A percentile compares a stretch with the other conserved stretches of the same genome.
Conservation (phyloP, 2,329 filamentous ascomycete species). For the Trichoderma sp. region DNA sequence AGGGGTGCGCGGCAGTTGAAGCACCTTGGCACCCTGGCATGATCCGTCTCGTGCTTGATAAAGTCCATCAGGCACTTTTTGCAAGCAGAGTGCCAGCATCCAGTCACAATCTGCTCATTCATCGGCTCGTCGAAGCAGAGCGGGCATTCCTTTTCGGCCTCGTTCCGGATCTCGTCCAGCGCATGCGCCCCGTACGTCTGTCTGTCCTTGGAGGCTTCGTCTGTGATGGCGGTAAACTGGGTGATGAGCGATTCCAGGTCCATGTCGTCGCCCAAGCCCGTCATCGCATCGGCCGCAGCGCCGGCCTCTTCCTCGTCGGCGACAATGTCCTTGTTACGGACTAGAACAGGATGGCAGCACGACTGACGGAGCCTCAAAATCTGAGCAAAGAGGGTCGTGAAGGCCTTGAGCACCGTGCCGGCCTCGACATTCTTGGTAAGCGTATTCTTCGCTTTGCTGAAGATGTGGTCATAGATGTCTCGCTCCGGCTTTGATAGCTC, state of each 20-base stretch:
- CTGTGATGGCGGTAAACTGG: constrained; percentile 73
- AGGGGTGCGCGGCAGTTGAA: constrained; percentile 88
- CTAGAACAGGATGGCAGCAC: constrained; percentile 90
- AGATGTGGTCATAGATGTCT: constrained; percentile 92
- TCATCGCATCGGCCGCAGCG: constrained; percentile 71
- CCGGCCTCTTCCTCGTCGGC: constrained; percentile 86
- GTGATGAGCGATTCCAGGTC: constrained; percentile 84
- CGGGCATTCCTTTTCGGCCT: constrained; percentile 86
- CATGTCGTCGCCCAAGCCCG: constrained; percentile 91
- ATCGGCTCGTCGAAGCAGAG: constrained; percentile 96
- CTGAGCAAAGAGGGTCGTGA: constrained; percentile 96
- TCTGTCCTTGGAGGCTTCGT: constrained; percentile 64
- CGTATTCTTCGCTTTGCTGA: constrained; percentile 75
- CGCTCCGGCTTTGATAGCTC: constrained; percentile 83
- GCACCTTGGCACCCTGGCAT: constrained; percentile 74
- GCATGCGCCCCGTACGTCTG: constrained; percentile 77
- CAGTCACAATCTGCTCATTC: constrained; percentile 90
- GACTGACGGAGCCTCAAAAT: constrained; percentile 90
- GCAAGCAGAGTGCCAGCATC: constrained; percentile 97
- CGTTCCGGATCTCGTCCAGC: constrained; percentile 86
- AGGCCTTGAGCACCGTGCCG: constrained; percentile 91
- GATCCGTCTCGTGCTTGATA: constrained; percentile 82
- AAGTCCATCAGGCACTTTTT: constrained; percentile 90
- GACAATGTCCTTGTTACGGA: constrained; percentile 80
- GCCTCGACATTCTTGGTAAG: constrained; percentile 87